A percentile compares a stretch with the other conserved stretches of the same genome.
These are phyloP conservation scores for Obba rivulosa DNA, from an alignment of 768 basidiomycete species.

Conservation along the genomic window DNA sequence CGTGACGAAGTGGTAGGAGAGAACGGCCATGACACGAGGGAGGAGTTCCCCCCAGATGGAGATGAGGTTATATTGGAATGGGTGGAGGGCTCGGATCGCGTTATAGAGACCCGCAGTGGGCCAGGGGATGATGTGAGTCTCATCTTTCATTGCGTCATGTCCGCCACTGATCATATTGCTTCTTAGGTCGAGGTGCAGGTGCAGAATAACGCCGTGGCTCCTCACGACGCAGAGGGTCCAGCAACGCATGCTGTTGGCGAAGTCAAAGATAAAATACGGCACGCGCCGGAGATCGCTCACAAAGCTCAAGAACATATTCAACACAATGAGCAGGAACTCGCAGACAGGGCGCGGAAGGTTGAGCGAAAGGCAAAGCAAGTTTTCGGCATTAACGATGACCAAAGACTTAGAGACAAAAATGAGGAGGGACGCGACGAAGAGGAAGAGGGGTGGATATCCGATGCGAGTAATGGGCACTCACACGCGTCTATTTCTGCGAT, in stretches of 20 bases:
- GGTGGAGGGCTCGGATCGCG: conserved; percentile 62
- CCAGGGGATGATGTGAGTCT: conserved; percentile 63
- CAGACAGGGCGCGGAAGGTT: conserved; percentile 10
- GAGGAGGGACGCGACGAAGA: conserved; percentile 33
- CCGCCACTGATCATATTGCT: not conserved
- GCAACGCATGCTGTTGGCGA: conserved; percentile 24
- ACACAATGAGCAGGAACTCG: conserved; percentile 13
- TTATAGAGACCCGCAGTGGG: conserved; percentile 56
- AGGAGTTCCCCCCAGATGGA: conserved; percentile 43
- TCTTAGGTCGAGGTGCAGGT: conserved; percentile 32
- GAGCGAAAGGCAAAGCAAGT: conserved; percentile 12
- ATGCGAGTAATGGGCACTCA: conserved; percentile 31
- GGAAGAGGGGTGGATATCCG: conserved; percentile 65
- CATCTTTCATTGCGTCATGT: not conserved
- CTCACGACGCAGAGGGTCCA: conserved; percentile 21
- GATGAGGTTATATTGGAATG: conserved; percentile 46
- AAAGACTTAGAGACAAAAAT: not conserved
- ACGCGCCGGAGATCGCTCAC: conserved; percentile 9
- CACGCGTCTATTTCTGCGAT: conserved; percentile 6
- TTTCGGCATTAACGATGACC: not conserved
- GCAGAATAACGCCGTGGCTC: conserved; percentile 25
- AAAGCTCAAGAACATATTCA: conserved; percentile 14
- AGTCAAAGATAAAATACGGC: conserved; percentile 13
- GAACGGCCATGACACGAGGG: conserved; percentile 26
- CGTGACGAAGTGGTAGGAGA: conserved; percentile 19